Conservation (phyloP, 768 basidiomycete genomes). For the Collybiopsis luxurians region DNA sequence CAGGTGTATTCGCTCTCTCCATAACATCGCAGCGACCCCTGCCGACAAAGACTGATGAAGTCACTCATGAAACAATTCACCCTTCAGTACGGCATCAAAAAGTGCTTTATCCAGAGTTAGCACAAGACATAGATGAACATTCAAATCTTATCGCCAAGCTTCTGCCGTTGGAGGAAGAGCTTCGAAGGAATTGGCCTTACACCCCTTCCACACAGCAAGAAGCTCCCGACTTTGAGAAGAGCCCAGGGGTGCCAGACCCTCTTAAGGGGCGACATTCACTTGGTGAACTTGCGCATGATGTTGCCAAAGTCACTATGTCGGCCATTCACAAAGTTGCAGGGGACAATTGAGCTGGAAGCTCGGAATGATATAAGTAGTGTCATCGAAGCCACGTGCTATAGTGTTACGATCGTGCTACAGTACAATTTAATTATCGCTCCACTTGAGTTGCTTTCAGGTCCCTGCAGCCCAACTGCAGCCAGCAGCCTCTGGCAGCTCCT, state of each 20-base stretch:
- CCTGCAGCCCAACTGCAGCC: not conserved
- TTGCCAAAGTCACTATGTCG: not conserved
- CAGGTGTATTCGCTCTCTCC: conserved; percentile 54
- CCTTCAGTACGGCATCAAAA: conserved; percentile 53
- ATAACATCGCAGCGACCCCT: conserved; percentile 42
- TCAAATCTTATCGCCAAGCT: conserved; percentile 43
- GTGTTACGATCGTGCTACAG: too few relatives aligned
- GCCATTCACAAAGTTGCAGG: not conserved
- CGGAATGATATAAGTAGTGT: too few relatives aligned
- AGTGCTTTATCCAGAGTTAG: conserved; percentile 30
- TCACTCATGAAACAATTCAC: conserved; percentile 62
- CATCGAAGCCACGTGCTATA: too few relatives aligned
- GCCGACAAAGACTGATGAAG: conserved; percentile 39
- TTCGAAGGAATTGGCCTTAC: conserved; percentile 48
- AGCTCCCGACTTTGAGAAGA: not conserved
- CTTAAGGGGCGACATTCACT: not conserved
- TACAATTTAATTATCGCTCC: too few relatives aligned
- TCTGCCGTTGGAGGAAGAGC: conserved; percentile 48
- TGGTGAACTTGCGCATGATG: not conserved
- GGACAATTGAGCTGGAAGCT: too few relatives aligned
- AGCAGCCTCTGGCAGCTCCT: not conserved
- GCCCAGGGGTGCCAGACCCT: not conserved
- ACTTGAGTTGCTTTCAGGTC: not conserved
- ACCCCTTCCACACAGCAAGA: conserved; percentile 16
- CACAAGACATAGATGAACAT: conserved; percentile 32